phyloP scores from a whole-genome alignment of 1,284 basidiomycete genomes.

The Fomitiporia mediterranea region DNA sequence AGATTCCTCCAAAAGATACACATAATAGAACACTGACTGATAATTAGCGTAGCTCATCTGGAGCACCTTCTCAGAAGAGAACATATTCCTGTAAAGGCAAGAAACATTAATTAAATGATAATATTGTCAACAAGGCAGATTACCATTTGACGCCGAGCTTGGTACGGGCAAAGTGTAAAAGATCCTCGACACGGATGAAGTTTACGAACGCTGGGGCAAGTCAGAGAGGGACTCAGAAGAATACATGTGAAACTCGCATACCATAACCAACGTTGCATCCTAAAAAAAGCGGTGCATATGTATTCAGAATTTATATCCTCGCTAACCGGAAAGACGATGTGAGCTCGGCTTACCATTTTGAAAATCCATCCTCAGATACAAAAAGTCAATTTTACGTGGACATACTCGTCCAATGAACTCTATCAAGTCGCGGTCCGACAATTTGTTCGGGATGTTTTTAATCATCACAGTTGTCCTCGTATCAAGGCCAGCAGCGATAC shows the following conservation, averaged over 20 bases:
- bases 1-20: background rate
- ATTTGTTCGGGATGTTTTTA: conserved; percentile 87
- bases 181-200: conserved; percentile 72
- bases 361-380: conserved; percentile 84
- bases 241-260: background rate
- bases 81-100: conserved; percentile 68
- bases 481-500: conserved; percentile 72
- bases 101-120: background rate
- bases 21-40: conserved; percentile 48
- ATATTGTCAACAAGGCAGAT: conserved; percentile 20
- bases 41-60: conserved; percentile 87
- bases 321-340: too few species aligned
- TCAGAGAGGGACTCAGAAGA: background rate
- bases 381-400: conserved; percentile 70
- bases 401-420: conserved; percentile 65
- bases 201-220: conserved; percentile 60
- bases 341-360: conserved; percentile 67
- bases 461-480: conserved; percentile 84
- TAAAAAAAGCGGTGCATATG: conserved; percentile 25
- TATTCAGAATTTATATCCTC: too few species aligned
- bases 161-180: conserved; percentile 67
- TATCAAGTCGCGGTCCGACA: conserved; percentile 72
- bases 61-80: conserved; percentile 80
- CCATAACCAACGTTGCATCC: conserved; percentile 83
- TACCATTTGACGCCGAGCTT: conserved; percentile 77